Evolutionary conservation across 148 eudicot genomes (phyloP).

Genomic region (Simmondsia chinensis): DNA sequence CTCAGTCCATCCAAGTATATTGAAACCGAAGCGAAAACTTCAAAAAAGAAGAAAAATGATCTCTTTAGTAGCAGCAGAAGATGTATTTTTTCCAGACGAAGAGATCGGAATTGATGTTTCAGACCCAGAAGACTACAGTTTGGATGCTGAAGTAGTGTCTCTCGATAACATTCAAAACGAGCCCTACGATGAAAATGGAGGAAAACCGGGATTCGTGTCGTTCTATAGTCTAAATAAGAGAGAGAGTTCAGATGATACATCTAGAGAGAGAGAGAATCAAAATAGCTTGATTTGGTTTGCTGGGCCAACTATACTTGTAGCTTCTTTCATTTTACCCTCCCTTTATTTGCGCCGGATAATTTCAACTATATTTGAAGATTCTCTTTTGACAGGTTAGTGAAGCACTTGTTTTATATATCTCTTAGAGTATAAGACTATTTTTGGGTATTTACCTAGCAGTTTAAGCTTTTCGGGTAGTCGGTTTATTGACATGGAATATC

Average conservation of each 20-base stretch:
- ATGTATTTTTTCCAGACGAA: conserved; percentile 21
- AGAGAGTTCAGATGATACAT: conserved; percentile 21
- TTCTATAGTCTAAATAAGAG: conserved; percentile 34
- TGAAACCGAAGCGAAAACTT: conserved; percentile 17
- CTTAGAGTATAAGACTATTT: too few relatives aligned
- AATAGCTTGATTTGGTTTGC: conserved; percentile 67
- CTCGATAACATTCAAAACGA: conserved; percentile 19
- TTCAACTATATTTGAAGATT: conserved; percentile 88
- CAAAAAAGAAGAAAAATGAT: conserved; percentile 23
- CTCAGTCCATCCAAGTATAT: too few relatives aligned
- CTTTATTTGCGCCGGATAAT: conserved; percentile 84
- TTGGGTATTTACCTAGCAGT: too few relatives aligned
- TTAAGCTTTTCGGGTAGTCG: too few relatives aligned
- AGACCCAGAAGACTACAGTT: conserved; percentile 28
- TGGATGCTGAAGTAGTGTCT: conserved; percentile 5
- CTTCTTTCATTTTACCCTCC: conserved; percentile 83
- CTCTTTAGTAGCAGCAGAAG: conserved; percentile 35
- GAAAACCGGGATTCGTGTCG: conserved; percentile 74
- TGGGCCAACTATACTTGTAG: conserved; percentile 85
- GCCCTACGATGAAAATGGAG: conserved; percentile 33
- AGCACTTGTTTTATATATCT: too few relatives aligned
- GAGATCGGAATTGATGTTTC: conserved; percentile 38
- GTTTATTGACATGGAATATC: too few relatives aligned
- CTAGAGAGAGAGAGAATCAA: conserved; percentile 21
- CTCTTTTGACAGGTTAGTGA: conserved; percentile 88